Conservation (phyloP, 176 grass and related monocot species). For the Carex kokanica region DNA sequence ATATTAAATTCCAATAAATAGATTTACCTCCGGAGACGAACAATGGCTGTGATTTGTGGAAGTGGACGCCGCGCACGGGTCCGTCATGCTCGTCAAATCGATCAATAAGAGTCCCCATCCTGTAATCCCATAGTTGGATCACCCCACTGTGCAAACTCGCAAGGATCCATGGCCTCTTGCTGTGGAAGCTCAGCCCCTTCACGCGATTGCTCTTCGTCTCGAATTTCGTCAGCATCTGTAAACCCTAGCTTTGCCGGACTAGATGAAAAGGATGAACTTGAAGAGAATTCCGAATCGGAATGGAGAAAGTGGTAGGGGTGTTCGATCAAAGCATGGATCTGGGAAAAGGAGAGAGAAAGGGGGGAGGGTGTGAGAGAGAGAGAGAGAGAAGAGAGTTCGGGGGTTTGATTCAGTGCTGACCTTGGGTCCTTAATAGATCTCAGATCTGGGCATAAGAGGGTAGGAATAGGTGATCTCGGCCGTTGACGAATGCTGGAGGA, state of each 20-base stretch:
- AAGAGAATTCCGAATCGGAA: conserved; percentile 16
- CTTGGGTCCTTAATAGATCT: background rate
- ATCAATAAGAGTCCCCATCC: conserved; percentile 87
- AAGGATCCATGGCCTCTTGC: conserved; percentile 78
- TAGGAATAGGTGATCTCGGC: background rate
- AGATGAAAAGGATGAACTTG: background rate
- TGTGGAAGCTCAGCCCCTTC: conserved; percentile 96
- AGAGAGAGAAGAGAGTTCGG: conserved; percentile 10
- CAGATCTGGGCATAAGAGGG: conserved; percentile 21
- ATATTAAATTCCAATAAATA: background rate
- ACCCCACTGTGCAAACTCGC: conserved; percentile 86
- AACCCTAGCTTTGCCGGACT: background rate
- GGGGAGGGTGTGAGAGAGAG: background rate
- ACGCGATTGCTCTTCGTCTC: conserved; percentile 99
- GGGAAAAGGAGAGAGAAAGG: background rate
- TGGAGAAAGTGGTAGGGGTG: background rate
- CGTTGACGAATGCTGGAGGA: background rate
- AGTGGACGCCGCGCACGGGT: conserved; percentile 80
- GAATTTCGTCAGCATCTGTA: conserved; percentile 96
- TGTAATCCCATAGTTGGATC: conserved; percentile 94
- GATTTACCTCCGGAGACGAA: conserved; percentile 93
- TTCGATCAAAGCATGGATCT: conserved; percentile 29
- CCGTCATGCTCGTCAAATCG: conserved; percentile 96
- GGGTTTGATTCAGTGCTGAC: conserved; percentile 17
- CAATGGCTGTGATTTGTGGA: conserved; percentile 91